These are phyloP conservation scores for Claviceps citrina DNA, from an alignment of 2,329 filamentous ascomycete species.

Conservation along the genomic window DNA sequence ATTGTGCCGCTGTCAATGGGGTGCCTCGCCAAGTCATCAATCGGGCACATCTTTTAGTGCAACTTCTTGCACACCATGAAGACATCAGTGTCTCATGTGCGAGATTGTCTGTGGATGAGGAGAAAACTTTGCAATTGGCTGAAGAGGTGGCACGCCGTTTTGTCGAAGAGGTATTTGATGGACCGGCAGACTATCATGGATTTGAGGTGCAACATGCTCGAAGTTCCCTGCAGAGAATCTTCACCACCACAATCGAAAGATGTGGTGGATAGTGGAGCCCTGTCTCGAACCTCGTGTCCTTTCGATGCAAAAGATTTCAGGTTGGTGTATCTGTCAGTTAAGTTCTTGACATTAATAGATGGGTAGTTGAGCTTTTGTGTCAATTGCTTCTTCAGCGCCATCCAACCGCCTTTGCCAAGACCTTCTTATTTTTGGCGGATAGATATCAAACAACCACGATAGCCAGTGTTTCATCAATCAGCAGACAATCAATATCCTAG, in stretches of 20 bases:
- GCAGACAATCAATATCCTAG: too few relatives aligned
- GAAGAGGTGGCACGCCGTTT: slow-evolving; percentile 45
- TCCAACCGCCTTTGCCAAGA: too few relatives aligned
- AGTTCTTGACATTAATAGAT: background rate
- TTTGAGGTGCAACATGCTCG: slow-evolving; percentile 9
- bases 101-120: slow-evolving; percentile 47
- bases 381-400: background rate
- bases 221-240: slow-evolving; percentile 1
- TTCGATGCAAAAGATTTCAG: background rate
- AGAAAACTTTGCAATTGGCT: slow-evolving; percentile 50
- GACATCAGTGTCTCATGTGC: slow-evolving; percentile 62
- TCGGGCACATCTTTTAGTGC: slow-evolving; percentile 58
- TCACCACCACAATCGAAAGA: background rate
- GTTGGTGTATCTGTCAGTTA: background rate
- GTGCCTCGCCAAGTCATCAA: slow-evolving; percentile 57
- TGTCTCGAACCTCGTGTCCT: background rate
- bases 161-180: slow-evolving; percentile 19
- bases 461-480: too few relatives aligned
- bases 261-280: background rate
- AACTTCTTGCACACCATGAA: slow-evolving; percentile 54
- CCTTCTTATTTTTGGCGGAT: too few relatives aligned
- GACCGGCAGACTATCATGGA: background rate
- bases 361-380: background rate
- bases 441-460: too few relatives aligned
- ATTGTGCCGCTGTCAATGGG: slow-evolving; percentile 77